These are phyloP conservation scores for Ambrosia hybrid DNA, from an alignment of 140 eudicot species.

Conservation along the genomic window DNA sequence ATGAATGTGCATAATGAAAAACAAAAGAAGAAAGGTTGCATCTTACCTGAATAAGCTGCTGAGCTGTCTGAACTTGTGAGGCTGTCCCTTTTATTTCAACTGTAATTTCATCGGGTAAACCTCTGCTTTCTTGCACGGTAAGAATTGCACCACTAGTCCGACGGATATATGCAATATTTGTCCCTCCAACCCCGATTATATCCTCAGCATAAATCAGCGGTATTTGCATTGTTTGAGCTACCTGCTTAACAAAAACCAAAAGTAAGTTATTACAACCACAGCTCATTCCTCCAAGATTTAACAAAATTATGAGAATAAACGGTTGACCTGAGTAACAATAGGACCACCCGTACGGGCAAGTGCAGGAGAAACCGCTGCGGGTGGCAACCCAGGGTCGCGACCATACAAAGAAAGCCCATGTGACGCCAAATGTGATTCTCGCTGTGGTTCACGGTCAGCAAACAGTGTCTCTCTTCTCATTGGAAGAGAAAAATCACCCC, in stretches of 20 bases:
- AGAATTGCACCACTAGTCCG: slow-evolving; percentile 60
- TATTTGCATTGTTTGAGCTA: slow-evolving; percentile 90
- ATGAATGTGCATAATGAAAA: not conserved
- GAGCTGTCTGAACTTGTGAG: slow-evolving; percentile 61
- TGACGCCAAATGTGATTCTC: slow-evolving; percentile 45
- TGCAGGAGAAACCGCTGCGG: slow-evolving; percentile 47
- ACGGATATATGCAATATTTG: slow-evolving; percentile 71
- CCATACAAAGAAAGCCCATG: slow-evolving; percentile 66
- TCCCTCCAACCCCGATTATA: slow-evolving; percentile 83
- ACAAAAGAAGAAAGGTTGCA: not conserved
- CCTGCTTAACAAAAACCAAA: slow-evolving; percentile 38
- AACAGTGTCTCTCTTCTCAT: slow-evolving; percentile 57
- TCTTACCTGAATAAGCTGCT: slow-evolving; percentile 55
- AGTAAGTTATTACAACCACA: slow-evolving; percentile 7
- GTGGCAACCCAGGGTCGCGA: slow-evolving; percentile 47
- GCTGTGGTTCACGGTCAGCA: slow-evolving; percentile 66
- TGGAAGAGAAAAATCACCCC: slow-evolving; percentile 51
- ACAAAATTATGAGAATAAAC: slow-evolving; percentile 3
- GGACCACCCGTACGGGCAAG: slow-evolving; percentile 60
- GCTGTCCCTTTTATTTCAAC: slow-evolving; percentile 82
- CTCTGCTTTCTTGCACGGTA: slow-evolving; percentile 62
- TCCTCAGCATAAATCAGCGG: slow-evolving; percentile 80
- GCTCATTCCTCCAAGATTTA: not conserved
- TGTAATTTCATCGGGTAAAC: slow-evolving; percentile 83
- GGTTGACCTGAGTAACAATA: slow-evolving; percentile 74